A percentile compares a stretch with the other conserved stretches of the same genome.
Evolutionary conservation across 495 filamentous ascomycete species (phyloP).

Genomic region (Lentithecium fluviatile): DNA sequence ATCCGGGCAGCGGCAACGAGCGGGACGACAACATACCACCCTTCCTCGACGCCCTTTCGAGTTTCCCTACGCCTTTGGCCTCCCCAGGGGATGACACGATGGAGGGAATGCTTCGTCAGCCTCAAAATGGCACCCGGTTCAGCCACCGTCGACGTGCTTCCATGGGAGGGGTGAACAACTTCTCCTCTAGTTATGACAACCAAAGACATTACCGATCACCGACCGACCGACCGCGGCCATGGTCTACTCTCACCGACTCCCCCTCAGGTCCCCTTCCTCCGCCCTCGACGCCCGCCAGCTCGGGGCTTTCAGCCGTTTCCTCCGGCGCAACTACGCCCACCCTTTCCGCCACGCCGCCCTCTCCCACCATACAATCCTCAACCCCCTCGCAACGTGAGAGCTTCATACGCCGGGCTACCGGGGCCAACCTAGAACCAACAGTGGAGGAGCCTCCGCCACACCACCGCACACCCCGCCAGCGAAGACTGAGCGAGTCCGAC

Average conservation of each 20-base stretch:
- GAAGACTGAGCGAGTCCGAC: constrained; percentile 62
- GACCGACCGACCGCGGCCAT: constrained; percentile 39
- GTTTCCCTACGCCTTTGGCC: constrained; percentile 43
- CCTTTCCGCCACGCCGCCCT: constrained; percentile 45
- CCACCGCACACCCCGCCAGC: constrained; percentile 47
- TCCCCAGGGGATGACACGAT: constrained; percentile 38
- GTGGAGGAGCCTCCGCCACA: constrained; percentile 40
- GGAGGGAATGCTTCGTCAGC: constrained; percentile 42
- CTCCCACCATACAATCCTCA: constrained; percentile 31
- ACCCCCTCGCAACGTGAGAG: constrained; percentile 36
- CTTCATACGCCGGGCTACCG: constrained; percentile 35
- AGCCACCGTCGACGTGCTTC: constrained; percentile 53
- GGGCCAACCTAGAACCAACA: constrained; percentile 32
- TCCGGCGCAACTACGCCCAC: constrained; percentile 58
- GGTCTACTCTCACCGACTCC: constrained; percentile 52
- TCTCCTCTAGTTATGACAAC: constrained; percentile 49
- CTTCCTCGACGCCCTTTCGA: constrained; percentile 60
- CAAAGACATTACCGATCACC: constrained; percentile 51
- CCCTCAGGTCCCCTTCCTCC: constrained; percentile 64
- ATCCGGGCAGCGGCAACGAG: constrained; percentile 50
- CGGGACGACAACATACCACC: constrained; percentile 56
- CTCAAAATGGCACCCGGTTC: constrained; percentile 51
- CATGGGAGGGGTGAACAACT: constrained; percentile 47
- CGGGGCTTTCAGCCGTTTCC: constrained; percentile 57
- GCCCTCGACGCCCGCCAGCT: constrained; percentile 67